Evolutionary conservation across 23 red algal species (phyloP).

Genomic region (Gracilaria caudata): DNA sequence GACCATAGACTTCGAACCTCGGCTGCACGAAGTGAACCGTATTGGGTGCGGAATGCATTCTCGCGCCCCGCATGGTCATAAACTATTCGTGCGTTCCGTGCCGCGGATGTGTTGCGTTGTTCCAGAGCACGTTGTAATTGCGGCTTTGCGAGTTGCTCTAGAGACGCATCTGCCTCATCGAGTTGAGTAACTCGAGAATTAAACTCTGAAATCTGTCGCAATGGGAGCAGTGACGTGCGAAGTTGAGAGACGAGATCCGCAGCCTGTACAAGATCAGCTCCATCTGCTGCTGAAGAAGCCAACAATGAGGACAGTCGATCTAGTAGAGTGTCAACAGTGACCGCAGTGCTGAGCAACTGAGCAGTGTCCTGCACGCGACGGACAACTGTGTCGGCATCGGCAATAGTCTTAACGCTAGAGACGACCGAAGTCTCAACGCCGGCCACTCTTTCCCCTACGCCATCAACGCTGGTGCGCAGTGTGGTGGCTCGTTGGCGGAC

Average conservation of each 20-base stretch:
- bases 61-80: conserved; percentile 72
- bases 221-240: conserved; percentile 44
- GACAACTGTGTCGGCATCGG: conserved; percentile 73
- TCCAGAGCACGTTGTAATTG: conserved; percentile 58
- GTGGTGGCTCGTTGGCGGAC: conserved; percentile 67
- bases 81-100: conserved; percentile 60
- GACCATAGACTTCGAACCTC: conserved; percentile 47
- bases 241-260: conserved; percentile 73
- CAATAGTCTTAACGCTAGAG: conserved; percentile 70
- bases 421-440: conserved; percentile 71
- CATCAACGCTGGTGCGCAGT: conserved; percentile 62
- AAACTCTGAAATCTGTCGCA: conserved; percentile 50
- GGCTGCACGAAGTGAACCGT: conserved; percentile 42
- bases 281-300: conserved; percentile 52
- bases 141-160: conserved; percentile 58
- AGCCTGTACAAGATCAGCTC: conserved; percentile 64
- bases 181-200: conserved; percentile 40
- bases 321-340: conserved; percentile 54
- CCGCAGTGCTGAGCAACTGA: conserved; percentile 51
- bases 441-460: conserved; percentile 71
- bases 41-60: conserved; percentile 71
- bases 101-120: conserved; percentile 38
- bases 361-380: conserved; percentile 73
- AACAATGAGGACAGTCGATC: conserved; percentile 59
- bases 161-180: conserved; percentile 53